A percentile compares a stretch with the other conserved stretches of the same genome.
These are phyloP conservation scores for Carex kokanica DNA, from an alignment of 176 grass and related monocot species.

Conservation along the genomic window DNA sequence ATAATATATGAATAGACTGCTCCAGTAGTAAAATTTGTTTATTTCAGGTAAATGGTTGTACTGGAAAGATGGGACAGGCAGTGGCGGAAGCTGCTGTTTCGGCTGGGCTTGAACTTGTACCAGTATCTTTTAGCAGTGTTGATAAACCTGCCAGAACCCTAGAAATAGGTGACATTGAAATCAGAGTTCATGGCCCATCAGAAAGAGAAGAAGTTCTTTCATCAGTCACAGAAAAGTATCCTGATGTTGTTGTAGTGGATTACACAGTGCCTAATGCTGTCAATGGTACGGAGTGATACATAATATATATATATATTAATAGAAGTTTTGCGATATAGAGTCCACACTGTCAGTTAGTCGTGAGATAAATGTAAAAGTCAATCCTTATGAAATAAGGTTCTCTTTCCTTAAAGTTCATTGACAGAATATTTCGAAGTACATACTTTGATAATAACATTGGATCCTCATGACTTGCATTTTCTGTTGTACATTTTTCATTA, in stretches of 20 bases:
- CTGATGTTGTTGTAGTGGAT: constrained; percentile 77
- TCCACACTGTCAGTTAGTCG: no score
- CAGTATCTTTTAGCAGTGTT: constrained; percentile 59
- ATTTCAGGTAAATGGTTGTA: constrained; percentile 76
- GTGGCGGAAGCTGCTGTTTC: constrained; percentile 70
- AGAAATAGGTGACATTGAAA: constrained; percentile 48
- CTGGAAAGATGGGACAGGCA: constrained; percentile 82
- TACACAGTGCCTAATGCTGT: constrained; percentile 91
- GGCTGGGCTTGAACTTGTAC: constrained; percentile 75
- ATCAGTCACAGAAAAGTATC: constrained; percentile 52
- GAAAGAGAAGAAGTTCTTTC: constrained; percentile 62
- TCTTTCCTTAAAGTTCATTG: not conserved
- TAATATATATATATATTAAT: not conserved
- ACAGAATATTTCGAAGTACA: not conserved
- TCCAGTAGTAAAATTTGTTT: not conserved
- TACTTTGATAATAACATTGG: not conserved
- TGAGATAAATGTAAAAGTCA: not conserved
- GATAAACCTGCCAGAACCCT: constrained; percentile 54
- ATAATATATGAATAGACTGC: not conserved
- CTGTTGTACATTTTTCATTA: not conserved
- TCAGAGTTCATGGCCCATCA: constrained; percentile 56
- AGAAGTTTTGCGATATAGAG: not conserved
- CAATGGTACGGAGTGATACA: constrained; percentile 46
- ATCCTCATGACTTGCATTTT: not conserved
- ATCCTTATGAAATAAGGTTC: not conserved